phyloP scores from a whole-genome alignment of 306 rosid genomes.

The Corylus heterophylla region DNA sequence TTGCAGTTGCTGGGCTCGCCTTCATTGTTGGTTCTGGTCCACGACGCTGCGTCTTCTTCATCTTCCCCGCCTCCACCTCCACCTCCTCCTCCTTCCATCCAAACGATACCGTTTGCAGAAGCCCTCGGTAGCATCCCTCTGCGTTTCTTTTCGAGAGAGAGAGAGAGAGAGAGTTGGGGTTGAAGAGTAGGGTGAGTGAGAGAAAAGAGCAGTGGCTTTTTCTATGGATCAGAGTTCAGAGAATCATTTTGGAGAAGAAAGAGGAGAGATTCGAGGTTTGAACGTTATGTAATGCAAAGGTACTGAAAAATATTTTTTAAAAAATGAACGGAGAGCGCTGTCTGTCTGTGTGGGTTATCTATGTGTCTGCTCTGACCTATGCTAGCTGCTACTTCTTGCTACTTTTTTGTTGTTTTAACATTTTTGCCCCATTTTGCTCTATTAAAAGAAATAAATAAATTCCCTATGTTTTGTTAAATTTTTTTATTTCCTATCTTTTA shows the following conservation, averaged over 20 bases:
- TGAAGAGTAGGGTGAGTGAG: background rate
- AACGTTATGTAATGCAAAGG: conserved; percentile 7
- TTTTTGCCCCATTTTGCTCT: background rate
- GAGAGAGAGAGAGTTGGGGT: background rate
- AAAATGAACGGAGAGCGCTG: conserved; percentile 12
- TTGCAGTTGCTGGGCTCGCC: conserved; percentile 33
- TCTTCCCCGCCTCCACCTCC: conserved; percentile 22
- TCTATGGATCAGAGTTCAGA: conserved; percentile 14
- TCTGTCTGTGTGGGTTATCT: conserved; percentile 6
- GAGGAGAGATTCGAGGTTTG: conserved; percentile 19
- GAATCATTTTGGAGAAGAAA: conserved; percentile 23
- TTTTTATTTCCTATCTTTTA: too few relatives aligned
- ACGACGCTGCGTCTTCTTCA: conserved; percentile 50
- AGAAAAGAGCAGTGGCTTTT: conserved; percentile 31
- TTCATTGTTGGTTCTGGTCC: conserved; percentile 45
- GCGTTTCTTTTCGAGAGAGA: conserved; percentile 6
- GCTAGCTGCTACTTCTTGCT: background rate
- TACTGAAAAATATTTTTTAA: background rate
- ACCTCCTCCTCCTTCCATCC: conserved; percentile 42
- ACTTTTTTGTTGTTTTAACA: too few relatives aligned
- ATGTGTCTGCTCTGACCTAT: conserved; percentile 1
- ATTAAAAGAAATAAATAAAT: too few relatives aligned
- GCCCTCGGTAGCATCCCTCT: conserved; percentile 44
- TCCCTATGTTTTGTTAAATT: too few relatives aligned
- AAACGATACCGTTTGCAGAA: conserved; percentile 36